Evolutionary conservation across 1,284 basidiomycete genomes (phyloP).

Genomic region (Moniliella sp.): DNA sequence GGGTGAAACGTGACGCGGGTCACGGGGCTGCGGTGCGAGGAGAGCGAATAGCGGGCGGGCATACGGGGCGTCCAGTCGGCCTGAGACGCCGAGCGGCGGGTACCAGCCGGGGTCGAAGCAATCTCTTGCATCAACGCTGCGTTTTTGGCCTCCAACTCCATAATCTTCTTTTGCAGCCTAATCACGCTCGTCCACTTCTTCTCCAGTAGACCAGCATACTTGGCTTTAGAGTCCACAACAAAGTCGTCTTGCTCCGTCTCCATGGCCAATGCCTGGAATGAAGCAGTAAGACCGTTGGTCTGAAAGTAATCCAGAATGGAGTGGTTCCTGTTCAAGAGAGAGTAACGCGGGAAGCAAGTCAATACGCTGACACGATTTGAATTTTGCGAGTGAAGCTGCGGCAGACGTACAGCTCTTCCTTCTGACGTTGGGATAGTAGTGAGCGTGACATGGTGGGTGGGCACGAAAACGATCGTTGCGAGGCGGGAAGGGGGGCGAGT

Average conservation of each 20-base stretch:
- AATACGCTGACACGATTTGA: slow-evolving; percentile 1
- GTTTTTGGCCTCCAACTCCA: slow-evolving; percentile 56
- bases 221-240: slow-evolving; percentile 56
- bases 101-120: slow-evolving; percentile 40
- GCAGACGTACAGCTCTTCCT: slow-evolving; percentile 52
- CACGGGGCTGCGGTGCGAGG: slow-evolving; percentile 56
- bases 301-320: slow-evolving; percentile 65
- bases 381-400: background rate
- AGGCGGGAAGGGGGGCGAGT: background rate
- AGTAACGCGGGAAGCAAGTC: background rate
- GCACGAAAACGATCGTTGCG: background rate
- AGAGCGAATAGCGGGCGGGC: slow-evolving; percentile 54
- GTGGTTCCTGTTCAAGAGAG: slow-evolving; percentile 48
- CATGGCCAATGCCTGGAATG: slow-evolving; percentile 46
- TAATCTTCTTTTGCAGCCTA: slow-evolving; percentile 73
- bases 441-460: background rate
- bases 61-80: slow-evolving; percentile 64
- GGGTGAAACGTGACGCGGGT: slow-evolving; percentile 69
- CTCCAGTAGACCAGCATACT: slow-evolving; percentile 60
- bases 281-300: slow-evolving; percentile 44
- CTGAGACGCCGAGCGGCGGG: slow-evolving; percentile 46
- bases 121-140: slow-evolving; percentile 56
- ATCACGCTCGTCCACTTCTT: slow-evolving; percentile 91
- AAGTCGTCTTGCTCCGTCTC: slow-evolving; percentile 45
- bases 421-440: slow-evolving; percentile 51